phyloP scores from a whole-genome alignment of 495 filamentous ascomycete species.

The Annulohypoxylon moriforme region DNA sequence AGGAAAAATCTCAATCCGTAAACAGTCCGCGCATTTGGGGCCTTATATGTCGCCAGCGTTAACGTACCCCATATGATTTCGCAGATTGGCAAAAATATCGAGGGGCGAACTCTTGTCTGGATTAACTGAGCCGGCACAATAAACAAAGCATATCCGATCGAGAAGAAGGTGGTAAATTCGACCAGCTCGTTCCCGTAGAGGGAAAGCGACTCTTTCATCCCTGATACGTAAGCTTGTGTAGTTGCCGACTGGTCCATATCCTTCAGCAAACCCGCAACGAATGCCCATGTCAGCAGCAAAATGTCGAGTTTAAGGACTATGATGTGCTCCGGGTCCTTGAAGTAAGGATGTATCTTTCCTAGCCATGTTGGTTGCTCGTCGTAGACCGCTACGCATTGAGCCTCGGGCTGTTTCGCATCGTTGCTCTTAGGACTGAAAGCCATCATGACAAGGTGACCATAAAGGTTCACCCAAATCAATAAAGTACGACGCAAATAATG shows the following conservation, averaged over 20 bases:
- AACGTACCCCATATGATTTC: conserved; percentile 47
- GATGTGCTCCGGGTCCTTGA: conserved; percentile 15
- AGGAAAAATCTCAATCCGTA: conserved; percentile 53
- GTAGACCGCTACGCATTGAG: not conserved
- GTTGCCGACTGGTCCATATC: conserved; percentile 61
- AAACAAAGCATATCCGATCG: conserved; percentile 64
- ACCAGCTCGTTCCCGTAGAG: conserved; percentile 58
- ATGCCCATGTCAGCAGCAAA: conserved; percentile 44
- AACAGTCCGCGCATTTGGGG: conserved; percentile 17
- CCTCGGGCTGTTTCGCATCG: not conserved
- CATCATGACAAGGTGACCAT: not conserved
- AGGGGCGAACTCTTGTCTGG: conserved; percentile 55
- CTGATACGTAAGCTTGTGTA: conserved; percentile 64
- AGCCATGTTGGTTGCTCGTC: conserved; percentile 6
- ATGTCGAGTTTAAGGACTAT: conserved; percentile 47
- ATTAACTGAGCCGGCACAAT: conserved; percentile 64
- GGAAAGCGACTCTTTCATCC: conserved; percentile 63
- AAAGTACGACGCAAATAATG: not conserved
- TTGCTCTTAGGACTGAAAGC: not conserved
- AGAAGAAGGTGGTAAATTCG: conserved; percentile 59
- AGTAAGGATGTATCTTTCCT: conserved; percentile 24
- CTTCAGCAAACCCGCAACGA: conserved; percentile 51
- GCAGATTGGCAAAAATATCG: conserved; percentile 44
- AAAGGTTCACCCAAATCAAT: not conserved
- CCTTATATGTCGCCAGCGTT: conserved; percentile 41